These are phyloP conservation scores for Phytophthora brassicae DNA, from an alignment of 352 stramenopile genomes.

Conservation along the genomic window DNA sequence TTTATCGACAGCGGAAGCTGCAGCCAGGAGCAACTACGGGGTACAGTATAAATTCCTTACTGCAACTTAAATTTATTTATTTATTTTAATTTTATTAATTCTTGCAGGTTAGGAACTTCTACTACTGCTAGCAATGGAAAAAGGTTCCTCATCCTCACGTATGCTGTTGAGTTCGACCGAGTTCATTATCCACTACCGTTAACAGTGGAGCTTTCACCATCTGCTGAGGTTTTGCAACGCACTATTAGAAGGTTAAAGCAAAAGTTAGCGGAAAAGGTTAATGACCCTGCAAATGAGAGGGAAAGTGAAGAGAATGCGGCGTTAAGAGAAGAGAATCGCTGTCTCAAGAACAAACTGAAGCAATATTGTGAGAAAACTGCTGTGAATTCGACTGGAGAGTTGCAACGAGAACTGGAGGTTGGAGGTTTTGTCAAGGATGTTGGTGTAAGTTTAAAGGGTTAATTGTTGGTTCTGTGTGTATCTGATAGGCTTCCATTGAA, in stretches of 20 bases:
- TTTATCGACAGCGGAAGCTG: conserved; percentile 79
- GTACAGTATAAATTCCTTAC: conserved; percentile 9
- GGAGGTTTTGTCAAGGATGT: background rate
- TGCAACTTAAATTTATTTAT: conserved; percentile 8
- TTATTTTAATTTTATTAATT: conserved; percentile 1
- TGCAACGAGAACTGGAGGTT: conserved; percentile 55
- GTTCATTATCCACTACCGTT: conserved; percentile 94
- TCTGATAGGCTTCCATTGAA: conserved; percentile 49
- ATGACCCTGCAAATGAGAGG: background rate
- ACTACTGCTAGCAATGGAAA: conserved; percentile 47
- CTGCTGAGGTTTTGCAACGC: conserved; percentile 69
- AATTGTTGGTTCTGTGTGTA: background rate
- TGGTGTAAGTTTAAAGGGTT: background rate
- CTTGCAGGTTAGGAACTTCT: conserved; percentile 10
- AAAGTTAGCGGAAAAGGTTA: conserved; percentile 20
- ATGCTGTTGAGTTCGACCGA: conserved; percentile 92
- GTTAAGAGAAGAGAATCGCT: conserved; percentile 65
- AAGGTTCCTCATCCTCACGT: conserved; percentile 93
- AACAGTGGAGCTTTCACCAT: conserved; percentile 60
- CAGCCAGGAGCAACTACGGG: conserved; percentile 5
- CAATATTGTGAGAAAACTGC: conserved; percentile 41
- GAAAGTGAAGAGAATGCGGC: conserved; percentile 36
- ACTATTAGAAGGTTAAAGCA: conserved; percentile 73
- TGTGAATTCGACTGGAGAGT: conserved; percentile 39
- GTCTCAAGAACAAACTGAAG: conserved; percentile 64